Conservation (phyloP, 495 filamentous ascomycete genomes). For the Parachaetomium inaequale region DNA sequence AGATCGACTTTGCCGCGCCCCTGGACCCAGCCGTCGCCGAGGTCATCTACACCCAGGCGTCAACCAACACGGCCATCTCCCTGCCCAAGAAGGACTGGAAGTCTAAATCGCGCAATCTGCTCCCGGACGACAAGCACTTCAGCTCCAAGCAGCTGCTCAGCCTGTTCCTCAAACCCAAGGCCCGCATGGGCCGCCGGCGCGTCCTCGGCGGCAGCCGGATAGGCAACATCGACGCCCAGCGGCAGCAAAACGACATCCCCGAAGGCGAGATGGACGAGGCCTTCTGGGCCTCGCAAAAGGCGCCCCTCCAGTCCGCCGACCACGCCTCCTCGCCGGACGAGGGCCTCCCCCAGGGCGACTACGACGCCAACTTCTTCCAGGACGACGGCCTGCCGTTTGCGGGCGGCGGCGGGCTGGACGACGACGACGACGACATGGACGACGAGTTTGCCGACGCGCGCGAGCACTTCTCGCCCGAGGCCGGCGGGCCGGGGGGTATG, state of each 20-base stretch:
- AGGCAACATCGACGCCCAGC: slow-evolving; percentile 33
- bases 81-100: slow-evolving; percentile 92
- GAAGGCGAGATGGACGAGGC: slow-evolving; percentile 85
- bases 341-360: slow-evolving; percentile 60
- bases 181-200: slow-evolving; percentile 60
- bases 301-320: slow-evolving; percentile 32
- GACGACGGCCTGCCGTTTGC: slow-evolving; percentile 83
- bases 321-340: slow-evolving; percentile 30
- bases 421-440: slow-evolving; percentile 69
- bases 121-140: slow-evolving; percentile 98
- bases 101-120: slow-evolving; percentile 84
- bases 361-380: slow-evolving; percentile 96
- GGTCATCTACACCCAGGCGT: slow-evolving; percentile 76
- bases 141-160: slow-evolving; percentile 84
- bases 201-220: slow-evolving; percentile 28
- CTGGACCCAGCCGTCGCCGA: slow-evolving; percentile 69
- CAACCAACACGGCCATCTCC: slow-evolving; percentile 74
- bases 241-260: slow-evolving; percentile 49
- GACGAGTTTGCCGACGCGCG: slow-evolving; percentile 83
- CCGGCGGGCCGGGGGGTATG: slow-evolving; percentile 54
- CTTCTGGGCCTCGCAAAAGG: slow-evolving; percentile 87
- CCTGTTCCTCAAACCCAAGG: slow-evolving; percentile 92
- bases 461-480: slow-evolving; percentile 80
- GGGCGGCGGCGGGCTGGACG: slow-evolving; percentile 59
- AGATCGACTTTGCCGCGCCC: slow-evolving; percentile 80